Conservation (phyloP, 306 rosid genomes). For the Trichosanthes cucumerina region DNA sequence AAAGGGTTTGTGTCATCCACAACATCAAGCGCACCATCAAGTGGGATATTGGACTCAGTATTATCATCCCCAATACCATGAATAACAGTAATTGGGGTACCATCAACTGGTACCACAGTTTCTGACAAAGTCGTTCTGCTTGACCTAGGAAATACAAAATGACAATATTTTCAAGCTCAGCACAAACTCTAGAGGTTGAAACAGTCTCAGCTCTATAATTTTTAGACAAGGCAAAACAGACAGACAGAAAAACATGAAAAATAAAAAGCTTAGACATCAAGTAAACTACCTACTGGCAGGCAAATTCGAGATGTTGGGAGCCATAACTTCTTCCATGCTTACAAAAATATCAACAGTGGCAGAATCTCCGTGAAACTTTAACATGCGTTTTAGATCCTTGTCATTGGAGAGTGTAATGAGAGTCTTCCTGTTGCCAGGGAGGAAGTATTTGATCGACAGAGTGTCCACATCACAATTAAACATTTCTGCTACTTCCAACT, state of each 20-base stretch:
- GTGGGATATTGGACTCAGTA: slow-evolving; percentile 21
- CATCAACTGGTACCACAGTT: slow-evolving; percentile 49
- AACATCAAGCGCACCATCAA: slow-evolving; percentile 36
- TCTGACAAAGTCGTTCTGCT: slow-evolving; percentile 97
- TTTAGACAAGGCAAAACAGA: neutral
- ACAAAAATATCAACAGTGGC: slow-evolving; percentile 54
- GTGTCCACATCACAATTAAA: slow-evolving; percentile 37
- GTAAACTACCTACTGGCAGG: slow-evolving; percentile 92
- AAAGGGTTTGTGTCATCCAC: slow-evolving; percentile 42
- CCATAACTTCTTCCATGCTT: slow-evolving; percentile 43
- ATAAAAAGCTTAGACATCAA: slow-evolving; percentile 19
- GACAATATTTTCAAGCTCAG: slow-evolving; percentile 14
- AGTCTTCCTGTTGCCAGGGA: slow-evolving; percentile 83
- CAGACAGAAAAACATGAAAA: neutral
- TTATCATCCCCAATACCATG: slow-evolving; percentile 34
- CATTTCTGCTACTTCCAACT: slow-evolving; percentile 71
- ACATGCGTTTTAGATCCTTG: slow-evolving; percentile 85
- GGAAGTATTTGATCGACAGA: slow-evolving; percentile 71
- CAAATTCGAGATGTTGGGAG: slow-evolving; percentile 62
- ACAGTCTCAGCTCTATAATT: neutral
- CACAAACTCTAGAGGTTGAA: slow-evolving; percentile 12
- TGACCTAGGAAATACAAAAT: slow-evolving; percentile 46
- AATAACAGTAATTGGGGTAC: slow-evolving; percentile 19
- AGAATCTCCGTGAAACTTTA: slow-evolving; percentile 63
- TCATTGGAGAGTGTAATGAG: slow-evolving; percentile 90